phyloP scores from a whole-genome alignment of 2,329 filamentous ascomycete genomes.

The Penicillium sp. region DNA sequence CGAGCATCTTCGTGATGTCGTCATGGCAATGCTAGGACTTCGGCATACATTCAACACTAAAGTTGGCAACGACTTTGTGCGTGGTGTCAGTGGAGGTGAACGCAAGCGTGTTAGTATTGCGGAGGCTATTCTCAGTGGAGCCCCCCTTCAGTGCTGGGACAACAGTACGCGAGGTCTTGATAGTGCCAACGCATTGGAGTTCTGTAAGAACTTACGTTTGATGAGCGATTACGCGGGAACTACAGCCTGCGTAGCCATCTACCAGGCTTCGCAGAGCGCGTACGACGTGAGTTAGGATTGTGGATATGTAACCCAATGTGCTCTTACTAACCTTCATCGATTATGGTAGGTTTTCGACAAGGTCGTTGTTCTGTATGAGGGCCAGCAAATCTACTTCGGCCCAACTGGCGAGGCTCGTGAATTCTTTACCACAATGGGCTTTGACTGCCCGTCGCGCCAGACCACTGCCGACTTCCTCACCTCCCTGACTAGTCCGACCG shows the following conservation, averaged over 20 bases:
- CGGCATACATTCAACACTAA: constrained; percentile 82
- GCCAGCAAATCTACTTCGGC: constrained; percentile 73
- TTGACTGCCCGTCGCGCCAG: constrained; percentile 63
- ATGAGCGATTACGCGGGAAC: constrained; percentile 82
- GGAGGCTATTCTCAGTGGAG: constrained; percentile 54
- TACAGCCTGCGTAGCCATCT: constrained; percentile 72
- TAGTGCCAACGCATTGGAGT: constrained; percentile 65
- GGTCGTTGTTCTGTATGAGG: constrained; percentile 68
- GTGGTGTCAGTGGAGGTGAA: constrained; percentile 73
- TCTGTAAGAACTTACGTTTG: constrained; percentile 65
- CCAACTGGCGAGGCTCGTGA: constrained; percentile 56
- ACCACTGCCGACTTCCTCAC: constrained; percentile 70
- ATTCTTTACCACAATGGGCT: constrained; percentile 70
- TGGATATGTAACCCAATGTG: not conserved
- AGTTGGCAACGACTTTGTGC: constrained; percentile 78
- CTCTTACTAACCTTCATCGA: not conserved
- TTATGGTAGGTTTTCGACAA: constrained; percentile 61
- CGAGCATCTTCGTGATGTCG: constrained; percentile 60
- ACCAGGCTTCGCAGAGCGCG: constrained; percentile 44
- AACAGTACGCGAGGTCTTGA: constrained; percentile 71
- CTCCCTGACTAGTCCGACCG: constrained; percentile 62
- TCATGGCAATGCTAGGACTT: constrained; percentile 81
- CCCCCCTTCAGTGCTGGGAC: not conserved
- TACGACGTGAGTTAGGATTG: constrained; percentile 30
- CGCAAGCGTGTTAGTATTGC: constrained; percentile 79